Evolutionary conservation across 2,329 filamentous ascomycete species (phyloP), one percentile per base, ranked within the genome.

Genomic region (Alternaria gaisen): DNA sequence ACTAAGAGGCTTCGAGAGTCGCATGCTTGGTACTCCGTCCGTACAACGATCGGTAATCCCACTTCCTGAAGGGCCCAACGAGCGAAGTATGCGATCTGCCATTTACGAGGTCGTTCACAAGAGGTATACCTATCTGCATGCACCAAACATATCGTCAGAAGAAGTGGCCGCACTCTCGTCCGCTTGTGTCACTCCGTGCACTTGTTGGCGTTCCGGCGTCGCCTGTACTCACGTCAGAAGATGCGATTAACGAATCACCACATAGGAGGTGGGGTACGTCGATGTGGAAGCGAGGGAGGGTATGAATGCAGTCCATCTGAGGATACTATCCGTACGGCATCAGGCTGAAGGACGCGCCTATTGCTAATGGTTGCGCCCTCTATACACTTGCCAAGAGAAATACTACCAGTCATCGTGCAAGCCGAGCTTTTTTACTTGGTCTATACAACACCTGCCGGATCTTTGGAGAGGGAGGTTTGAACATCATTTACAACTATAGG

Each of bases 321-420:
- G 5, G 22, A 16, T 11, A 48, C 24, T 2, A 41, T 26, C 28
- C 41, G 5, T 8, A 38, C 20, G 56, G 56, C 56, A 58, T 58
- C n/a, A 42, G 56, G 56, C 56, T 58, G 56, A 58, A 58, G 32
- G 56, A 30, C 24, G 48, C 41, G 43, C 36, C 18, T 32, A 20
- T 26, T 34, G 30, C 34, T 10, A 18, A 53, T 28, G 26, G 43
- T 34, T 22, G 56, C 41, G 32, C 48, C 48, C 50, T 36, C 56
- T 58, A 58, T 32, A 58, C 41, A 58, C 18, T 42, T 58, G 56
- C 56, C 56, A 48, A 58, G 16, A 58, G n/a, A 48, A 58, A 47
- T 36, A 12, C 28, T 16, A 43, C 46, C 28, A 54, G 36, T 55
- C 51, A 58, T 48, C 34, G 36, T 38, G 42, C 20, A 40, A 40